Percentiles rank a stretch among this genome's conserved stretches.
phyloP scores from a whole-genome alignment of 208 protist species.

The Trypanosoma mega region DNA sequence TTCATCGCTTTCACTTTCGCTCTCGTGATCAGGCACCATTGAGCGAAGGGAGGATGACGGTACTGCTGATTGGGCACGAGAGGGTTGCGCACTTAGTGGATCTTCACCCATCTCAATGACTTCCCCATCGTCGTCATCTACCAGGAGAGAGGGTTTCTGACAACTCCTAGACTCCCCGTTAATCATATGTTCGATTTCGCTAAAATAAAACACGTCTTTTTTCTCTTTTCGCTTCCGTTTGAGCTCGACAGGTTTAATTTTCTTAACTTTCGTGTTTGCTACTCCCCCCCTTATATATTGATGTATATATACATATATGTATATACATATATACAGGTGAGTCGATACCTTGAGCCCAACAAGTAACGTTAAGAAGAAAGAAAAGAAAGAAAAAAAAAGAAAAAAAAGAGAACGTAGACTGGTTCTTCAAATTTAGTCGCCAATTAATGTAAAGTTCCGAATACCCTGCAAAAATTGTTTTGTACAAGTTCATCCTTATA shows the following conservation, averaged over 20 bases:
- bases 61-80: no score
- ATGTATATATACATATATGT: not conserved
- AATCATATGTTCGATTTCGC: no score
- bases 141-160: not conserved
- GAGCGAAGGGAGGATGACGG: not conserved
- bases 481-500: not conserved
- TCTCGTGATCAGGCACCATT: conserved; percentile 9
- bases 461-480: no score
- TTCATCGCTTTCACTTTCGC: conserved; percentile 12
- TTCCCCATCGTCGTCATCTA: not conserved
- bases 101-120: not conserved
- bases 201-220: no score
- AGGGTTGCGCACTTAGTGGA: not conserved
- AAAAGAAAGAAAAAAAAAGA: conserved; percentile 1
- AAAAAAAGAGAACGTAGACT: no score
- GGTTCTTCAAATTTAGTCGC: no score
- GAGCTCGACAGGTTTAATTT: not conserved
- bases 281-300: not conserved
- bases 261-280: not conserved
- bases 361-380: not conserved
- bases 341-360: not conserved
- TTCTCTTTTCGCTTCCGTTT: no score
- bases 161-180: no score
- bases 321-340: not conserved
- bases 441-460: no score